Evolutionary conservation across 2,329 filamentous ascomycete species (phyloP), one percentile per base, ranked within the genome.

Genomic region (Helicocarpus griseus): DNA sequence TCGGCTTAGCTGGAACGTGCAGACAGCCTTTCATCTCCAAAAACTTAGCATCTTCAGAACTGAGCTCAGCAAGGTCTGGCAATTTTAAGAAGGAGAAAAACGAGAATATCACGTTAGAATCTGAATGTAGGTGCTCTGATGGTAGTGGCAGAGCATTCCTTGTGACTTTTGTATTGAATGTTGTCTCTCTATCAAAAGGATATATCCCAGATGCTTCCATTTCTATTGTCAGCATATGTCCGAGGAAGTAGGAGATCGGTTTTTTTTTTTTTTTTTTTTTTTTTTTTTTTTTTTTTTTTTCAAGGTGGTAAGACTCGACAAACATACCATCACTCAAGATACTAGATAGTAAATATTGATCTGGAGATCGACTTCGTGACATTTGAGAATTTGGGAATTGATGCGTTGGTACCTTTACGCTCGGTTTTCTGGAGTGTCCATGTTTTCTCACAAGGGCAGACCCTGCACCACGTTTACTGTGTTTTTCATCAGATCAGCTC

Each of bases 11-110:
- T 0, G 75, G 75, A 7, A 78, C 61, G 14, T 68, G 67, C 2
- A 77, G 63, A 54, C 73, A 76, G 4, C 71, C 70, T 54, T 77
- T 73, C 0, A 69, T 64, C 46, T 72, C 68, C 31, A 77, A 63
- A 54, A 71, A 77, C 53, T 71, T 71, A 54, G 75, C 67, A 56
- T 77, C 74, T 55, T 75, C 72, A 0, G 69, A 66, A 44, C 60
- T 53, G 1, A 66, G 51, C 5, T 28, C 47, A 1, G 49, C 41
- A 28, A 62, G 41, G 11, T 55, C 45, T 4, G 50, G 50, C 8
- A 56, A 44, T 21, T 60, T 51, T n/a, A 66, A 38, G 26, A 66
- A 65, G 1, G 35, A 31, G 24, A 60, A 53, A 33, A 38, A 53
- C 5, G 50, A 53, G 43, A 71, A 67, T 41, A 68, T 35, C 9